These are phyloP conservation scores for Leccinum pachyderme DNA, from an alignment of 1,284 basidiomycete species.

Conservation along the genomic window DNA sequence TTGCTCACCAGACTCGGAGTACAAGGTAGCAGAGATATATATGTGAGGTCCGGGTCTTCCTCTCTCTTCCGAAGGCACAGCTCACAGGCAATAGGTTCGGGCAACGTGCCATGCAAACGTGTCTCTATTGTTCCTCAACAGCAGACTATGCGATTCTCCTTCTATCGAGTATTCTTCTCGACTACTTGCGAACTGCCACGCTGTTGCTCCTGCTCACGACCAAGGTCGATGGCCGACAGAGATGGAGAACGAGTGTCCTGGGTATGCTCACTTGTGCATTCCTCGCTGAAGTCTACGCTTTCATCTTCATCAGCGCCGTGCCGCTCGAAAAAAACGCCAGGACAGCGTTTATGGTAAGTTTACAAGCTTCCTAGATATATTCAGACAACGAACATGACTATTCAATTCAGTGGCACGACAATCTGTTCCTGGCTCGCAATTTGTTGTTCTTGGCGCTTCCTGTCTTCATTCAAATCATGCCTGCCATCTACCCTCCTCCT, in stretches of 20 bases:
- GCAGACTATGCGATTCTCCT: slow-evolving; percentile 60
- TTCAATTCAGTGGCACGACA: slow-evolving; percentile 63
- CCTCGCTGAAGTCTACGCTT: slow-evolving; percentile 53
- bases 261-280: slow-evolving; percentile 48
- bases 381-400: neutral
- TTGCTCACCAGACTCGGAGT: slow-evolving; percentile 57
- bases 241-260: slow-evolving; percentile 49
- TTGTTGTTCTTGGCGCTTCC: slow-evolving; percentile 59
- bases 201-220: slow-evolving; percentile 54
- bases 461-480: slow-evolving; percentile 46
- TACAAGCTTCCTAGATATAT: neutral
- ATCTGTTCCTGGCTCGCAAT: slow-evolving; percentile 50
- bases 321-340: slow-evolving; percentile 39
- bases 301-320: slow-evolving; percentile 48
- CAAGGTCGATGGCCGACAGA: slow-evolving; percentile 39
- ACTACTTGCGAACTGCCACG: slow-evolving; percentile 55
- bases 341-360: slow-evolving; percentile 54
- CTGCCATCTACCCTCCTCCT: slow-evolving; percentile 24
- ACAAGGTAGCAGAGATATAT: slow-evolving; percentile 56
- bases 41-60: slow-evolving; percentile 49
- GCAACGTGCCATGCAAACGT: slow-evolving; percentile 58
- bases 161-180: slow-evolving; percentile 50
- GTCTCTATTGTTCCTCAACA: slow-evolving; percentile 57
- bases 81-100: slow-evolving; percentile 51
- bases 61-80: neutral